These are phyloP conservation scores for Magnolia officinalis DNA, from an alignment of 164 flowering plant species.

Conservation along the genomic window DNA sequence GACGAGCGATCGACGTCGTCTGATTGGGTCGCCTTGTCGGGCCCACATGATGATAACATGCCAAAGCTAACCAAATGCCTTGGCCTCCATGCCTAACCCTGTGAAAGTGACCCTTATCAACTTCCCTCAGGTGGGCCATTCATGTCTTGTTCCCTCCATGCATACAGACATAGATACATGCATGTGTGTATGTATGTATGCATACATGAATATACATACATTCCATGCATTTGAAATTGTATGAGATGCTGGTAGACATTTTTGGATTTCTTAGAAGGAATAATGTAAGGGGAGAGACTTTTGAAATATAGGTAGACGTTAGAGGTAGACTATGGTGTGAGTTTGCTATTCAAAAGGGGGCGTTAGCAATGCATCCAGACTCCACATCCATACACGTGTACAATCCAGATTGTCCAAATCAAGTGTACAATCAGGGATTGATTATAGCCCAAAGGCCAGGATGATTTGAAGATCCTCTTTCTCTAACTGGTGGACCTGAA, in stretches of 20 bases:
- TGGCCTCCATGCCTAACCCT: conserved; percentile 6
- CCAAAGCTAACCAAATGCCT: background rate
- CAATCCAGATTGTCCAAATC: no score
- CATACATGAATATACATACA: background rate
- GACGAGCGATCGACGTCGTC: background rate
- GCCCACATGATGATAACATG: conserved; percentile 6
- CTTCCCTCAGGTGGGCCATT: conserved; percentile 9
- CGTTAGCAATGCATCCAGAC: no score
- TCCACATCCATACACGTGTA: no score
- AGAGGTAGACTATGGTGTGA: no score
- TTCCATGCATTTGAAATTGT: background rate
- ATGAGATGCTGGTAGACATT: background rate
- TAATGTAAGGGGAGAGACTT: background rate
- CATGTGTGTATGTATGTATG: background rate
- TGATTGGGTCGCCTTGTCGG: background rate
- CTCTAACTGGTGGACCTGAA: no score
- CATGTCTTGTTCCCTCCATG: background rate
- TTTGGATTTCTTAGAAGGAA: background rate
- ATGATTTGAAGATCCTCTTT: no score
- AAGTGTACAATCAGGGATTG: no score
- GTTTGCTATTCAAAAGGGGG: no score
- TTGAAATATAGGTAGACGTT: no score
- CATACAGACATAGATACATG: background rate
- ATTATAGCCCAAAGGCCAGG: no score
- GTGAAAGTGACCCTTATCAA: conserved; percentile 9